phyloP scores from a whole-genome alignment of 1,139 yeast species.

The Candida labiduridarum region DNA sequence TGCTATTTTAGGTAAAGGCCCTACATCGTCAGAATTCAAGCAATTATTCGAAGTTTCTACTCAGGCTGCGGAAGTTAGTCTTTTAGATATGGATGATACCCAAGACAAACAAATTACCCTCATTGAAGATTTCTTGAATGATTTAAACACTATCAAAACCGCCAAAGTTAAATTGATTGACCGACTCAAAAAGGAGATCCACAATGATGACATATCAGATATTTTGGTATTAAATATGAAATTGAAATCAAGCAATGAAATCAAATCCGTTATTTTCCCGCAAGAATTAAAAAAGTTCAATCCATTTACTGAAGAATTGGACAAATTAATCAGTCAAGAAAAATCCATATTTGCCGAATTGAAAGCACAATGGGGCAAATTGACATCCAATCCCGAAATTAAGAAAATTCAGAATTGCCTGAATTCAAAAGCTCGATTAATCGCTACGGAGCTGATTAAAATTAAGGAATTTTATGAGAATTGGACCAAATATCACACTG shows the following conservation, averaged over 20 bases:
- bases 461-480: slow-evolving; percentile 54
- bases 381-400: slow-evolving; percentile 49
- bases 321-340: slow-evolving; percentile 68
- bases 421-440: slow-evolving; percentile 28
- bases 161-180: slow-evolving; percentile 64
- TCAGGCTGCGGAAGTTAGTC: slow-evolving; percentile 38
- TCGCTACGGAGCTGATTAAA: slow-evolving; percentile 32
- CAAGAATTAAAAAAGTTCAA: slow-evolving; percentile 78
- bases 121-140: slow-evolving; percentile 50
- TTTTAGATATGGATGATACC: slow-evolving; percentile 65
- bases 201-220: slow-evolving; percentile 84
- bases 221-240: slow-evolving; percentile 70
- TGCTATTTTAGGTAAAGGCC: slow-evolving; percentile 35
- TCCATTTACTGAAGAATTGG: slow-evolving; percentile 67
- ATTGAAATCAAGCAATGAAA: slow-evolving; percentile 56
- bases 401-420: slow-evolving; percentile 39
- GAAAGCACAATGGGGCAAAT: slow-evolving; percentile 57
- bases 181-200: slow-evolving; percentile 71
- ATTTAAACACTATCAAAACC: slow-evolving; percentile 46
- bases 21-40: slow-evolving; percentile 33
- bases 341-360: slow-evolving; percentile 56
- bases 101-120: slow-evolving; percentile 33
- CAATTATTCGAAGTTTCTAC: slow-evolving; percentile 26
- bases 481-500: slow-evolving; percentile 63
- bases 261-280: slow-evolving; percentile 61